Evolutionary conservation across 2,329 filamentous ascomycete species (phyloP).

Genomic region (Akanthomyces lecanii): DNA sequence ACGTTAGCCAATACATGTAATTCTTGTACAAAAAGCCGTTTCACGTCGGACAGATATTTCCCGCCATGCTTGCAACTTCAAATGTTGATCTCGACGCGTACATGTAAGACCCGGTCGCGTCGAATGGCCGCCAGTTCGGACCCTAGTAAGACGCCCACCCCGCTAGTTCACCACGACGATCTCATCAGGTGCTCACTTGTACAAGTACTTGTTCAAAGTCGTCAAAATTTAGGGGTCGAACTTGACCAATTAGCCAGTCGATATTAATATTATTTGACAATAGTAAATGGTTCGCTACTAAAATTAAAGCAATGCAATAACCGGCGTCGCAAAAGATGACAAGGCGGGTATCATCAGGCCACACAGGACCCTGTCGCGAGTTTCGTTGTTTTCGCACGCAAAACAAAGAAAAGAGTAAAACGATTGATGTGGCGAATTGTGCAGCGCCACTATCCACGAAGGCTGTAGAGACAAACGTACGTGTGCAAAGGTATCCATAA

Average conservation of each 20-base stretch:
- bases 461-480: not conserved
- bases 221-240: not conserved
- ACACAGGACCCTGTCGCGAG: not conserved
- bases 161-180: not conserved
- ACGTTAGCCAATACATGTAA: not conserved
- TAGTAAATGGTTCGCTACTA: not conserved
- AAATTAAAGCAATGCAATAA: not conserved
- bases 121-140: not conserved
- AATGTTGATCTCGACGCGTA: not conserved
- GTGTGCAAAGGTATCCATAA: conserved; percentile 4
- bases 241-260: not conserved
- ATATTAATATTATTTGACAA: not conserved
- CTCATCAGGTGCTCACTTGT: no score
- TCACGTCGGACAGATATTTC: not conserved
- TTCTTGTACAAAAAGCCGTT: not conserved
- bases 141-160: not conserved
- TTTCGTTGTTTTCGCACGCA: not conserved
- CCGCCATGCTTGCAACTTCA: not conserved
- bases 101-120: not conserved
- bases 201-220: not conserved
- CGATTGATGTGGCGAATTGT: not conserved
- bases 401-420: not conserved
- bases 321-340: not conserved
- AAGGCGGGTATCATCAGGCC: not conserved
- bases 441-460: not conserved